Percentiles rank a stretch among this genome's conserved stretches.
Conservation (phyloP, 208 protist species). For the Acanthamoeba royreba region DNA sequence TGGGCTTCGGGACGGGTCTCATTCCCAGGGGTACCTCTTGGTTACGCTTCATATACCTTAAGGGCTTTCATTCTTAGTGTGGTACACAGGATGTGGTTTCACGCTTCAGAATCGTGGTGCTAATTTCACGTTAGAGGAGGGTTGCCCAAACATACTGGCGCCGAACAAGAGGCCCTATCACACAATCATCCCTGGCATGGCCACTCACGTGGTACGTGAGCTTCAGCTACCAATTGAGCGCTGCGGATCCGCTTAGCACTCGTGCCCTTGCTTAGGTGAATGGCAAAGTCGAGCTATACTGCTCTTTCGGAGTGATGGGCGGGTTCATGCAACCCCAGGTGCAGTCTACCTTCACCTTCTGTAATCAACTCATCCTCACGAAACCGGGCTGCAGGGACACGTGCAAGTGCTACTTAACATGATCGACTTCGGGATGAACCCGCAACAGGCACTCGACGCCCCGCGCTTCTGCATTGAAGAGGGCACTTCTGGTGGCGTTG, state of each 20-base stretch:
- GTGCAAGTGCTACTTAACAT: slow-evolving; percentile 79
- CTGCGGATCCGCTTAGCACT: not conserved
- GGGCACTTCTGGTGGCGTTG: not conserved
- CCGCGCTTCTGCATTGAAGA: slow-evolving; percentile 70
- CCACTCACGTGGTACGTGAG: not conserved
- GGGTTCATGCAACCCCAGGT: slow-evolving; percentile 78
- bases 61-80: not conserved
- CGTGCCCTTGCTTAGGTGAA: not conserved
- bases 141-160: slow-evolving; percentile 70
- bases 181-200: slow-evolving; percentile 84
- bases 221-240: not conserved
- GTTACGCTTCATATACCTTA: not conserved
- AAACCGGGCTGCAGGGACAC: slow-evolving; percentile 68
- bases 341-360: not conserved
- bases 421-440: slow-evolving; percentile 71
- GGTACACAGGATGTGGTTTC: slow-evolving; percentile 72
- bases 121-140: slow-evolving; percentile 69
- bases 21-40: slow-evolving; percentile 61
- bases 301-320: slow-evolving; percentile 79
- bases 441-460: slow-evolving; percentile 76
- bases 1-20: slow-evolving; percentile 75
- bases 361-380: not conserved
- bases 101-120: slow-evolving; percentile 79
- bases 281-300: slow-evolving; percentile 60
- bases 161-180: slow-evolving; percentile 81